phyloP scores from a whole-genome alignment of 2,329 filamentous ascomycete species.

The Fusarium clavum region DNA sequence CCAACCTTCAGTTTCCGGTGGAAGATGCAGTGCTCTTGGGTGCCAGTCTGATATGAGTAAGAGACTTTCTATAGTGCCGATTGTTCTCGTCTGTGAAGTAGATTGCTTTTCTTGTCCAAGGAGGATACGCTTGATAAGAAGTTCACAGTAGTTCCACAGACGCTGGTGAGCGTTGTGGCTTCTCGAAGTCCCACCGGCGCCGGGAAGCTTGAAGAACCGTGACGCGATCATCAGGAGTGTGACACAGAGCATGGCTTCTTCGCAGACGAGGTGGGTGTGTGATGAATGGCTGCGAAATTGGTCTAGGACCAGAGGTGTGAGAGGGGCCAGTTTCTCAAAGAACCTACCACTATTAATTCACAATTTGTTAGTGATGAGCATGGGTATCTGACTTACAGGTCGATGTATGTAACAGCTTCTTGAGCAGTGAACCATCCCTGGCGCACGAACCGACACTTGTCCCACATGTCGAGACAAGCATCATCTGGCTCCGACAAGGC shows the following conservation, averaged over 20 bases:
- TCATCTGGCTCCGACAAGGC: constrained; percentile 37
- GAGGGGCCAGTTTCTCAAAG: constrained; percentile 19
- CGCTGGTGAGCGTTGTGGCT: constrained; percentile 36
- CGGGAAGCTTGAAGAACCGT: constrained; percentile 39
- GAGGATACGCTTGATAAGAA: constrained; percentile 35
- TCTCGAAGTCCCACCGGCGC: constrained; percentile 35
- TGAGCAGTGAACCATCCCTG: constrained; percentile 45
- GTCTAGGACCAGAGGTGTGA: constrained; percentile 7
- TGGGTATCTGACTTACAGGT: constrained; percentile 25
- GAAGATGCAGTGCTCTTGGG: constrained; percentile 38
- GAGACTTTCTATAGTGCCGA: constrained; percentile 38
- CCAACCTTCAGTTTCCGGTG: constrained; percentile 42
- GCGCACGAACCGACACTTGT: constrained; percentile 43
- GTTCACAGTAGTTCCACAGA: constrained; percentile 40
- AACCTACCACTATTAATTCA: constrained; percentile 5
- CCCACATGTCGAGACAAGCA: constrained; percentile 39
- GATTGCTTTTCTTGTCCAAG: constrained; percentile 40
- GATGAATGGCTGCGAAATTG: constrained; percentile 22
- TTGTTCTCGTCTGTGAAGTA: constrained; percentile 32
- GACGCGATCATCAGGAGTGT: constrained; percentile 40
- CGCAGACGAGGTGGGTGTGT: constrained; percentile 22
- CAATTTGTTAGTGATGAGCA: not conserved
- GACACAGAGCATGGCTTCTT: constrained; percentile 41
- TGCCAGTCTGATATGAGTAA: constrained; percentile 45
- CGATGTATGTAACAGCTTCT: constrained; percentile 45